Conservation (phyloP, 768 basidiomycete species). For the Lactarius sanguifluus region DNA sequence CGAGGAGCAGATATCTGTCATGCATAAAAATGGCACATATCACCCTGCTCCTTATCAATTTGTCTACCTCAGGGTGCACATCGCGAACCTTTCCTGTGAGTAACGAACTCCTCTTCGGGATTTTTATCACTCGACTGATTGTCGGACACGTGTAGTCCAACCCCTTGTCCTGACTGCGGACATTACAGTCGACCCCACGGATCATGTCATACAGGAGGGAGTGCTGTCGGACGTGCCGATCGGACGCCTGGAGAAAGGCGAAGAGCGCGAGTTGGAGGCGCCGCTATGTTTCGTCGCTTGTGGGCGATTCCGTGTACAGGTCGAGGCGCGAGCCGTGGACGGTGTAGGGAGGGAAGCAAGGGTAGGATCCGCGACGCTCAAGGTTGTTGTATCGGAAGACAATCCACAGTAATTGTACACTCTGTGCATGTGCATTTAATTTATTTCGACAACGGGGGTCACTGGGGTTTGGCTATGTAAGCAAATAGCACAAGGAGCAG, state of each 20-base stretch:
- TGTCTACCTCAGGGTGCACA: slow-evolving; percentile 52
- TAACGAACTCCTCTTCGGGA: slow-evolving; percentile 19
- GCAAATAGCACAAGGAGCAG: background rate
- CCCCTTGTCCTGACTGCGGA: slow-evolving; percentile 54
- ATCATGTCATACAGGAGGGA: slow-evolving; percentile 72
- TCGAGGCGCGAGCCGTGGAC: slow-evolving; percentile 38
- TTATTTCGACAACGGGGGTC: background rate
- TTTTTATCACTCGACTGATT: background rate
- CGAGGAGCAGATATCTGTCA: slow-evolving; percentile 28
- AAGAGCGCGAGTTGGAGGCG: slow-evolving; percentile 50
- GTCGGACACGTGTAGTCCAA: slow-evolving; percentile 42
- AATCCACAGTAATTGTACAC: slow-evolving; percentile 16
- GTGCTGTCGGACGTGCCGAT: slow-evolving; percentile 58
- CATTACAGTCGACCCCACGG: slow-evolving; percentile 54
- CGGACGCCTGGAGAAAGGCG: slow-evolving; percentile 58
- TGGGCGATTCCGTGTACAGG: slow-evolving; percentile 57
- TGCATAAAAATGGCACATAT: slow-evolving; percentile 44
- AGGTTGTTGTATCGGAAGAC: slow-evolving; percentile 37
- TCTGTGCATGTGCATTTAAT: slow-evolving; percentile 1
- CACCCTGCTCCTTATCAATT: slow-evolving; percentile 60
- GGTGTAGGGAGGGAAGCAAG: slow-evolving; percentile 16
- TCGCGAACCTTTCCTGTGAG: slow-evolving; percentile 72
- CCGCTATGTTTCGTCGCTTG: slow-evolving; percentile 72
- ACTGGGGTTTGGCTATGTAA: background rate
- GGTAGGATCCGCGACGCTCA: slow-evolving; percentile 44